Evolutionary conservation across 1,139 yeast genomes (phyloP), one percentile per base, ranked within the genome.

Genomic region (Hansenula sp.): DNA sequence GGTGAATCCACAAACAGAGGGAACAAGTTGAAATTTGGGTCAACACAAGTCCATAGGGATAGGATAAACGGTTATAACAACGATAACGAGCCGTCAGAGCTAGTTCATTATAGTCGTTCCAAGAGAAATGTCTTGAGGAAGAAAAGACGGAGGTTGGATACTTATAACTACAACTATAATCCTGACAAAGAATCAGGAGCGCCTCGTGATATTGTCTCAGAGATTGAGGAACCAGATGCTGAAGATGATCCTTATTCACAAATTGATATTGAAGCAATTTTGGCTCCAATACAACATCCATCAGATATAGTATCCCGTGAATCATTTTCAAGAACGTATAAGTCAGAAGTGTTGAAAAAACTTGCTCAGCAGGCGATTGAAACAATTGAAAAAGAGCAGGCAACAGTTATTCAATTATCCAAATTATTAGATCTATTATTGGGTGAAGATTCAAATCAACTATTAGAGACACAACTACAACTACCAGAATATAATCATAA

Each of bases 251-350:
- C 61, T 7, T 64, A 64, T 45, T 63, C 69, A 6, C 68, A 75
- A 41, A 63, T 73, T 10, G 70, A 72, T 47, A 65, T 77, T 2
- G 65, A 67, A 42, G 82, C 81, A 41, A 68, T 90, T 24, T 67
- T 93, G 47, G 79, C 84, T 12, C 96, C 98, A 0, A 77, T 93
- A 19, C 72, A 79, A 15, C 86, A 87, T 48, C 94, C 97, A 0
- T 75, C 88, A 13, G 96, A 93, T 57, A 66, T 91, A 3, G 79
- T 86, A 2, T 72, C 76, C 2, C 93, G 88, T 57, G 83, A 84
- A 8, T 79, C 90, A 0, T 71, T 88, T 17, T 76, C 80, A 47
- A 77, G 74, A 49, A 84, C 95, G 0, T 93, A 77, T 61, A 68
- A 67, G 49, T 65, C 78, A 59, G 55, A 75, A 52, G 73, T 75